Evolutionary conservation across 2,329 filamentous ascomycete species (phyloP).

Genomic region (Nemania bipapillata): DNA sequence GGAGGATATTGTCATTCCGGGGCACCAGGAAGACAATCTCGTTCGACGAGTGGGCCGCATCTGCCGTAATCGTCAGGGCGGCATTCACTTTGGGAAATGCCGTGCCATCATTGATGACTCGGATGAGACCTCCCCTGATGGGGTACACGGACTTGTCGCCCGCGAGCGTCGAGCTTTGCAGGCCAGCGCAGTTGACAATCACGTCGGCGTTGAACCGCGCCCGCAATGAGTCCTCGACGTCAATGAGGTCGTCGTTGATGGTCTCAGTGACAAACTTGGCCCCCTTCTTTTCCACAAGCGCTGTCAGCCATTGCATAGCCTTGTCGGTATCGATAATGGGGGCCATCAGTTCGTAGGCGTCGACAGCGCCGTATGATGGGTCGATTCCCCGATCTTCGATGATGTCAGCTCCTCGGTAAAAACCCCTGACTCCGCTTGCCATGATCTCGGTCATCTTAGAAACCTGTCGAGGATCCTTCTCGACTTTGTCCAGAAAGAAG

Average conservation of each 20-base stretch:
- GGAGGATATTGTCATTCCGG: slow-evolving; percentile 57
- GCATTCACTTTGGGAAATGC: slow-evolving; percentile 56
- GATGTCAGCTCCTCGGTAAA: slow-evolving; percentile 52
- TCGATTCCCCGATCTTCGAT: slow-evolving; percentile 53
- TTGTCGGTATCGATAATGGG: slow-evolving; percentile 60
- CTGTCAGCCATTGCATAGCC: slow-evolving; percentile 57
- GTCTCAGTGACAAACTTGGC: slow-evolving; percentile 54
- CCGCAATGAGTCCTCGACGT: slow-evolving; percentile 52
- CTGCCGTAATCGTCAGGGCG: slow-evolving; percentile 56
- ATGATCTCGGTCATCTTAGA: slow-evolving; percentile 57
- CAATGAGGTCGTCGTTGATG: slow-evolving; percentile 52
- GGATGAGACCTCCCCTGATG: slow-evolving; percentile 57
- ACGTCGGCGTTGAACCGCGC: slow-evolving; percentile 54
- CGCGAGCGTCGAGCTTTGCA: slow-evolving; percentile 53
- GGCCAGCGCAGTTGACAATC: slow-evolving; percentile 58
- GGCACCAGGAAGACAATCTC: slow-evolving; percentile 59
- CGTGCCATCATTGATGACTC: slow-evolving; percentile 59
- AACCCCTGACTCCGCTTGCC: slow-evolving; percentile 54
- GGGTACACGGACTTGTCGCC: slow-evolving; percentile 56
- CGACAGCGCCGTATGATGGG: slow-evolving; percentile 52
- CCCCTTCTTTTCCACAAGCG: slow-evolving; percentile 56
- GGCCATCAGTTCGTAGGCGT: slow-evolving; percentile 59
- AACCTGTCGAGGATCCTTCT: slow-evolving; percentile 50
- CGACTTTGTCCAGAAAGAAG: slow-evolving; percentile 54
- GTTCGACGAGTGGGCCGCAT: slow-evolving; percentile 51